Evolutionary conservation across 768 basidiomycete species (phyloP).

Genomic region (Mycena kentingensis): DNA sequence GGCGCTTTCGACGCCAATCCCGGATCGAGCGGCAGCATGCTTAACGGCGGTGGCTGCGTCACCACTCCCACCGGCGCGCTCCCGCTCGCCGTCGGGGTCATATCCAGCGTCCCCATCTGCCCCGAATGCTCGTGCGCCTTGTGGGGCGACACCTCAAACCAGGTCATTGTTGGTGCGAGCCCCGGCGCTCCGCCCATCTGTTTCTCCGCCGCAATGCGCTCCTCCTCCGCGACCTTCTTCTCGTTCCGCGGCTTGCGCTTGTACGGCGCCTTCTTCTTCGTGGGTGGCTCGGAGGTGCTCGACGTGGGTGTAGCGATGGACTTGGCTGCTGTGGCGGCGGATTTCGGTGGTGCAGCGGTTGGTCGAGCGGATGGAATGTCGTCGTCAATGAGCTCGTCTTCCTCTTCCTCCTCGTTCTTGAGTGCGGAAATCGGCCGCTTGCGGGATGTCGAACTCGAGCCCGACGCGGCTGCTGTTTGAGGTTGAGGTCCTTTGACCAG

Average conservation of each 20-base stretch:
- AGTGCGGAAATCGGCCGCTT: conserved; percentile 20
- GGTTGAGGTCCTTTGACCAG: conserved; percentile 37
- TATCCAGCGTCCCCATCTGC: conserved; percentile 27
- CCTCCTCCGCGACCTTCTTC: conserved; percentile 44
- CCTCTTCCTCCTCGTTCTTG: conserved; percentile 60
- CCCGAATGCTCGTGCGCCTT: conserved; percentile 40
- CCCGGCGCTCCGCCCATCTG: conserved; percentile 32
- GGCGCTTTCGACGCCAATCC: no score
- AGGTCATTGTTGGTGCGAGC: conserved; percentile 43
- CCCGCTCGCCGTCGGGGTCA: conserved; percentile 2
- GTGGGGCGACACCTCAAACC: conserved; percentile 43
- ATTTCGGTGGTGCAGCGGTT: conserved; percentile 16
- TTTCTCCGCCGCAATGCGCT: conserved; percentile 46
- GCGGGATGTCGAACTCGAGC: conserved; percentile 23
- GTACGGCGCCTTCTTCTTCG: conserved; percentile 52
- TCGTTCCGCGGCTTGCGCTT: conserved; percentile 60
- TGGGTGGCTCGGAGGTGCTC: conserved; percentile 35
- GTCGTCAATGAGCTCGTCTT: conserved; percentile 82
- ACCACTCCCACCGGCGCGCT: no score
- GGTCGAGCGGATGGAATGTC: conserved; percentile 40
- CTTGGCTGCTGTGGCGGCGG: conserved; percentile 11
- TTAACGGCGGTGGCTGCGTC: conserved; percentile 5
- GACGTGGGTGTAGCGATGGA: conserved; percentile 30
- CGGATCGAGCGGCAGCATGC: conserved; percentile 19
- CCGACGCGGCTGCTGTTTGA: conserved; percentile 24